Conservation (phyloP, 768 basidiomycete species). For the Tephrocybe sp. region DNA sequence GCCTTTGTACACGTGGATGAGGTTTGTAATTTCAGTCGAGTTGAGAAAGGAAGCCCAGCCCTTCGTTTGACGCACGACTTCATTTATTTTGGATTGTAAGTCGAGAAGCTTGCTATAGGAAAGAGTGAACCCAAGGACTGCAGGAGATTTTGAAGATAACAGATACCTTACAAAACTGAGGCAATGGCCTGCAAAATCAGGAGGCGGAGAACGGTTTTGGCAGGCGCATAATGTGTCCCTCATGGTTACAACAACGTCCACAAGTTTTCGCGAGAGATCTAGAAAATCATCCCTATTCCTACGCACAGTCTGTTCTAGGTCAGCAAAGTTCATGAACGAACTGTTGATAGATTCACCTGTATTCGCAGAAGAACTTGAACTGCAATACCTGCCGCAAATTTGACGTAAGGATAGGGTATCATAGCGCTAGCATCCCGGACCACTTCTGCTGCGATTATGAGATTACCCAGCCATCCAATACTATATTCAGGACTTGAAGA, state of each 20-base stretch:
- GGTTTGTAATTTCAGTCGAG: not conserved
- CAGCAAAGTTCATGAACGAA: not conserved
- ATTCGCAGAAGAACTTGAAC: not conserved
- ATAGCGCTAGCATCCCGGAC: not conserved
- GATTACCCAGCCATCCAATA: not conserved
- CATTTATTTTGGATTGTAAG: not conserved
- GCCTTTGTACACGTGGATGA: not conserved
- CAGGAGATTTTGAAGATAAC: not conserved
- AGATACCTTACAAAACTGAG: not conserved
- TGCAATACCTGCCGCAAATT: not conserved
- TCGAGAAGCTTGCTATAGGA: not conserved
- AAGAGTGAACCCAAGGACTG: not conserved
- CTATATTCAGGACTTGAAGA: too few species aligned
- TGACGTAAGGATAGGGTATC: conserved; percentile 1
- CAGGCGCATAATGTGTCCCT: not conserved
- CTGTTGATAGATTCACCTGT: not conserved
- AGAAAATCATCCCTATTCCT: conserved; percentile 2
- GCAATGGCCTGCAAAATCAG: not conserved
- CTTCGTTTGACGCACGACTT: not conserved
- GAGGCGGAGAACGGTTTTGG: not conserved
- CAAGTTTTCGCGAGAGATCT: not conserved
- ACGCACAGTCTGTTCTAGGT: not conserved
- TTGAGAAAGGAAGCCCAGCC: not conserved
- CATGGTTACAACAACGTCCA: not conserved
- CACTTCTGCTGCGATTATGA: not conserved